Base-by-base conservation (phyloP, 345 rosid genomes). In the Ceriops zippeliana region DNA sequence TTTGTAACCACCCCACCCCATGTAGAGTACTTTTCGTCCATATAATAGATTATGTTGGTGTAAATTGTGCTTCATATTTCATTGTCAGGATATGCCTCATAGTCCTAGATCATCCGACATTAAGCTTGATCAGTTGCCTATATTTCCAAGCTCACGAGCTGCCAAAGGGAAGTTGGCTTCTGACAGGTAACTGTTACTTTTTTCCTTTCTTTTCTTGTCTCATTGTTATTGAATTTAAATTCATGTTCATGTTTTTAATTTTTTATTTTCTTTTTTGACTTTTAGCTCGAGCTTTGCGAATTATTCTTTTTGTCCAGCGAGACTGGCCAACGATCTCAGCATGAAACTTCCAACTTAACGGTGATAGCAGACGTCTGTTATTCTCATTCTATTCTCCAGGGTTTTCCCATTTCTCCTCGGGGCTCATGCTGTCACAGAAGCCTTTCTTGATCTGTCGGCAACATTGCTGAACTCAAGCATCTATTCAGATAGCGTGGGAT, bases 291-390 rank as follows among this genome's bases (percentile, higher is more conserved):
- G 85, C 82, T 76, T 81, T 71, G 73, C 63, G 75, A 79, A 66
- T 76, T 73, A 76, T 79, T 83, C 84, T 75, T 83, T 83, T 76
- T 84, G 83, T 74, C 81, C 91, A 79, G 87, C 74, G 84, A 86
- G 85, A 74, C 51, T 61, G 73, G 79, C 62, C 74, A 79, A 78
- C 73, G 74, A 74, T 72, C 64, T 60, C 81, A 70, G 32, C 68
- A 61, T 70, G 78, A 83, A 69, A 77, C 75, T 79, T 71, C 85
- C 66, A 73, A 88, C 70, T 54, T 93, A 67, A 75, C 58, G 21
- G 37, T 1, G 32, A 70, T 24, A 21, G 71, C 47, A 53, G 57
- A 73, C 53, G 51, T 83, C 27, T 79, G 68, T 57, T 78, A 67
- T 49, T 84, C 84, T 61, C 89, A 88, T 31, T 84, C 91, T 6